phyloP scores from a whole-genome alignment of 192 early-diverging fungal species.

The Funneliformis geosporum region DNA sequence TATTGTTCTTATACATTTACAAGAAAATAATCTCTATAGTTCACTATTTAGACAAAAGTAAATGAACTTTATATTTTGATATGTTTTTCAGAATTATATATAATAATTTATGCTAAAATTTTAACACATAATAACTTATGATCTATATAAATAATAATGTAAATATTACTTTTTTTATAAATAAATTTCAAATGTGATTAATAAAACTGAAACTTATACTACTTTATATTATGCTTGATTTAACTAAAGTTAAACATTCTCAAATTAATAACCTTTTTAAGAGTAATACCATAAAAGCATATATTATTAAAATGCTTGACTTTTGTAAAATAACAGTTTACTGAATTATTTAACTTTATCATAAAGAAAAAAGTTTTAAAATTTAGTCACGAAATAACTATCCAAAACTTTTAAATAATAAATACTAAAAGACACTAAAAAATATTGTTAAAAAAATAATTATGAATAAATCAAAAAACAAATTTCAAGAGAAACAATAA shows the following conservation, averaged over 20 bases:
- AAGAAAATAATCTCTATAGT: no score
- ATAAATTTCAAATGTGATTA: no score
- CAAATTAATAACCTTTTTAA: not conserved
- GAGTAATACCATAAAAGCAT: not conserved
- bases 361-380: not conserved
- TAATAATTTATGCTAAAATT: no score
- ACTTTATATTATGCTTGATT: not conserved
- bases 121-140: no score
- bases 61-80: no score
- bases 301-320: not conserved
- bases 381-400: not conserved
- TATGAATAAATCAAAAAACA: not conserved
- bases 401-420: not conserved
- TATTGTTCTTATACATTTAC: no score
- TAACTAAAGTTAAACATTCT: not conserved
- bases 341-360: not conserved
- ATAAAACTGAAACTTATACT: no score
- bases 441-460: not conserved
- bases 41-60: no score
- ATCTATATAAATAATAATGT: no score
- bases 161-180: no score
- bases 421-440: not conserved
- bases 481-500: not conserved
- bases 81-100: no score
- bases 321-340: not conserved